Base-by-base conservation (phyloP, 2,329 filamentous ascomycete genomes). In the Aspergillus pseudoterreus region DNA sequence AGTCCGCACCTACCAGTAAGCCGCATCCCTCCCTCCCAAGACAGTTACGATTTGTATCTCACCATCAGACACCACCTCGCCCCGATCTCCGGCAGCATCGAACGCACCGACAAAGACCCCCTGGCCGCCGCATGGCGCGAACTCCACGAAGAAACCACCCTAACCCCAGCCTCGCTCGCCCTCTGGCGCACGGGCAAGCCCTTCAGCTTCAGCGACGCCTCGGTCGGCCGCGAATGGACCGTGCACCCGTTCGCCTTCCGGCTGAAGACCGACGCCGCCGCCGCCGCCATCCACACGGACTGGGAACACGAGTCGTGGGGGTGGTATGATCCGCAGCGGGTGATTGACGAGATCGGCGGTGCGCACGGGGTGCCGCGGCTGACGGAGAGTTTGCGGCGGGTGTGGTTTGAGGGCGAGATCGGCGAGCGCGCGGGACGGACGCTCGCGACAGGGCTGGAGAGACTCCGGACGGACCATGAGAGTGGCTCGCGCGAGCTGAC, bases 1-100 rank as follows among this genome's bases (percentile, higher is more conserved):
- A 54, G 82, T 86, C 14, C 72, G 70, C 4, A 83, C 82, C 0
- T 87, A 87, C 59, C 77, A 69, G 82, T 85, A 44, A 24, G 57
- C 3, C 14, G n/a, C 12, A 22, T 15, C 6, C 10, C 35, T 39
- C 11, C 1, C 8, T 15, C 41, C 42, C 36, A 39, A n/a, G 4
- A 1, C 14, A 17, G 12, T 17, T n/a, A n/a, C n/a, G n/a, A n/a
- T n/a, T n/a, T n/a, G n/a, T n/a, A n/a, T 43, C 22, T 24, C 27
- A 43, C 21, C 39, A 21, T 43, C 30, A 60, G 77, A 78, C 61
- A 82, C 21, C 61, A 79, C 61, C 77, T 83, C 45, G 83, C 82
- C 0, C 81, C 84, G 1, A 79, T 87, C 15, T 83, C 83, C 0
- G 85, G 85, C 35, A 79, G 75, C 49, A 79, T 88, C 46, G 80